A percentile compares a stretch with the other conserved stretches of the same genome.
Evolutionary conservation across 371 early-diverging fungal genomes (phyloP).

Genomic region (Mucor circinelloides): DNA sequence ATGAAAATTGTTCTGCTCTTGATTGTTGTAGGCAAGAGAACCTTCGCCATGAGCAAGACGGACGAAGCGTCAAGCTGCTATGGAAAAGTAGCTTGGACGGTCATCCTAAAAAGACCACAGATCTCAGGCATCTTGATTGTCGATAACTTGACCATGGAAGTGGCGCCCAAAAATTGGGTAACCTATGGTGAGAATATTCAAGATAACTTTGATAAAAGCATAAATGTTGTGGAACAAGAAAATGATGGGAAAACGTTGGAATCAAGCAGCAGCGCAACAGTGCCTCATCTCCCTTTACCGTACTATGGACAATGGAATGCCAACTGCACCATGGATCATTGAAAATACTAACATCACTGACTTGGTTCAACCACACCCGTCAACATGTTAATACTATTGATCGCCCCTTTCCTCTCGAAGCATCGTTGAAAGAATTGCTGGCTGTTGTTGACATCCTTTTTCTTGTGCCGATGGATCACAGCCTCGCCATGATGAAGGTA

Average conservation of each 20-base stretch:
- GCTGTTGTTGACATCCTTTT: slow-evolving; percentile 20
- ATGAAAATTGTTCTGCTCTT: too few relatives aligned
- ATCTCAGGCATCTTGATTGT: too few relatives aligned
- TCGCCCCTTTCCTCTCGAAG: slow-evolving; percentile 20
- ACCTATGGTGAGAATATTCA: not conserved
- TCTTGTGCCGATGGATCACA: slow-evolving; percentile 26
- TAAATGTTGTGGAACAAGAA: slow-evolving; percentile 10
- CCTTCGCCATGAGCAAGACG: too few relatives aligned
- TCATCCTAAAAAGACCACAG: too few relatives aligned
- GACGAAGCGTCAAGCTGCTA: too few relatives aligned
- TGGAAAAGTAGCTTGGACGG: too few relatives aligned
- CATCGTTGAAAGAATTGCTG: slow-evolving; percentile 24
- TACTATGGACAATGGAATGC: slow-evolving; percentile 23
- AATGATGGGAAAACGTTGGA: slow-evolving; percentile 6
- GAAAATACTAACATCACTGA: slow-evolving; percentile 14
- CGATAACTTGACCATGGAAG: slow-evolving; percentile 15
- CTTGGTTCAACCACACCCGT: not conserved
- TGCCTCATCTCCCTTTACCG: slow-evolving; percentile 20
- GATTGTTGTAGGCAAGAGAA: too few relatives aligned
- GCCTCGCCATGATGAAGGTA: slow-evolving; percentile 15
- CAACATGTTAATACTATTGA: slow-evolving; percentile 5
- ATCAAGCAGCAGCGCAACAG: slow-evolving; percentile 24
- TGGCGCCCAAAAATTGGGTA: slow-evolving; percentile 3
- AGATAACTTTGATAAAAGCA: slow-evolving; percentile 10
- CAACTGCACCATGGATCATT: slow-evolving; percentile 23